Percentiles rank a stretch among this genome's conserved stretches.
Conservation (phyloP, 306 rosid genomes). For the Datisca glomerata region DNA sequence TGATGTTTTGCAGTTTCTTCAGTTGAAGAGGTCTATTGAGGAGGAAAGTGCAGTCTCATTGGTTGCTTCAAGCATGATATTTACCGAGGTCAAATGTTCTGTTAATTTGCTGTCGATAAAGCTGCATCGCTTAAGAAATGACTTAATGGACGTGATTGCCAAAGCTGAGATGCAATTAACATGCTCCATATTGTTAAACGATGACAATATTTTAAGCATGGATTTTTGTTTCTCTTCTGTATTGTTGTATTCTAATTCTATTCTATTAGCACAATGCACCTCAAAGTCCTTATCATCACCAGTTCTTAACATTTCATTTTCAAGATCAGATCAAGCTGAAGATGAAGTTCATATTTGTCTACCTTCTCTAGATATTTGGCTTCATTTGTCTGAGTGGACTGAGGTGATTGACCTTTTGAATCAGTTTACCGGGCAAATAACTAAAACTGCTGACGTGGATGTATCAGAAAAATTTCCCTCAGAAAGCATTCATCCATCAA, state of each 20-base stretch:
- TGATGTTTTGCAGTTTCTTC: slow-evolving; percentile 63
- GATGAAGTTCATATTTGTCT: slow-evolving; percentile 43
- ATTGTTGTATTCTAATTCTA: slow-evolving; percentile 35
- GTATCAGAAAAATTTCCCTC: slow-evolving; percentile 5
- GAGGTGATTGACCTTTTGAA: slow-evolving; percentile 38
- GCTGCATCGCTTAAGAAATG: slow-evolving; percentile 23
- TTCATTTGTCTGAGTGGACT: slow-evolving; percentile 56
- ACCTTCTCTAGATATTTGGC: slow-evolving; percentile 70
- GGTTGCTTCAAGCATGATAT: slow-evolving; percentile 16
- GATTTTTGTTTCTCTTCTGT: slow-evolving; percentile 45
- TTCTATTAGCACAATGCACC: slow-evolving; percentile 43
- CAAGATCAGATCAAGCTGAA: slow-evolving; percentile 29
- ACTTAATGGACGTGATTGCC: slow-evolving; percentile 27
- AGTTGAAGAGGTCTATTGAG: slow-evolving; percentile 35
- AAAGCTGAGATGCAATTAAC: slow-evolving; percentile 43
- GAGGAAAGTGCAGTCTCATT: slow-evolving; percentile 23
- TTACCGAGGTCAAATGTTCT: slow-evolving; percentile 48
- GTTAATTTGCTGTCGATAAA: slow-evolving; percentile 36
- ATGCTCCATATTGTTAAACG: slow-evolving; percentile 46
- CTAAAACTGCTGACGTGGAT: slow-evolving; percentile 14
- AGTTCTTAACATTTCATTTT: slow-evolving; percentile 44
- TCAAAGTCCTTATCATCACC: slow-evolving; percentile 21
- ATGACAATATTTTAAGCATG: slow-evolving; percentile 35
- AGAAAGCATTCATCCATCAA: neutral
- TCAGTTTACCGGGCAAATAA: slow-evolving; percentile 21